Percentiles rank a stretch among this genome's conserved stretches.
Evolutionary conservation across 2,329 filamentous ascomycete species (phyloP).

Genomic region (Arthrobotrys entomopaga): DNA sequence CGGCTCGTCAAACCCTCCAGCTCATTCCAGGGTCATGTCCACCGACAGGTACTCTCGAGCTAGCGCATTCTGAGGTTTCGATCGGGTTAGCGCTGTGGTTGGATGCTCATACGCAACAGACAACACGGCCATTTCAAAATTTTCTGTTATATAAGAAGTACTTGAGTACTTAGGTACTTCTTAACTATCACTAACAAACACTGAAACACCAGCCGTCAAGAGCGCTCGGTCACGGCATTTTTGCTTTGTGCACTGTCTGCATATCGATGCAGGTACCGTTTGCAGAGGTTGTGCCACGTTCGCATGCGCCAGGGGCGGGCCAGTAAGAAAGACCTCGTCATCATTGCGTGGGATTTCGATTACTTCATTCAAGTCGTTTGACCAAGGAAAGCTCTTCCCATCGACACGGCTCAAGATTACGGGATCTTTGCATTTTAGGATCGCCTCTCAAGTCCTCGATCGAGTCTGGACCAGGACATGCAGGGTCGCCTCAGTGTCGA

Average conservation of each 20-base stretch:
- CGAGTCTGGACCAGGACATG: no score
- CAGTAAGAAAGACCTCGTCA: conserved; percentile 12
- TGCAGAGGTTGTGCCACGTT: conserved; percentile 52
- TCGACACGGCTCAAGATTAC: no score
- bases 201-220: conserved; percentile 23
- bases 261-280: conserved; percentile 54
- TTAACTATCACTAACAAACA: not conserved
- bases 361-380: conserved; percentile 34
- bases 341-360: conserved; percentile 28
- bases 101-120: conserved; percentile 37
- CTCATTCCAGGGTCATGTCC: not conserved
- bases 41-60: not conserved
- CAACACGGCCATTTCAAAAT: conserved; percentile 44
- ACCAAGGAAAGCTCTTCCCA: not conserved
- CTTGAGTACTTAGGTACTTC: no score
- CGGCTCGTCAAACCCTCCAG: conserved; percentile 5
- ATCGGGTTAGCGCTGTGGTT: not conserved
- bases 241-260: conserved; percentile 11
- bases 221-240: conserved; percentile 21
- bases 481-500: no score
- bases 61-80: not conserved
- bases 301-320: conserved; percentile 31
- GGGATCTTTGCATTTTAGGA: no score
- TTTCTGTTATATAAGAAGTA: conserved; percentile 8
- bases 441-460: no score